These are phyloP conservation scores for Astrocystis sublimbata DNA, from an alignment of 495 filamentous ascomycete species.

Conservation along the genomic window DNA sequence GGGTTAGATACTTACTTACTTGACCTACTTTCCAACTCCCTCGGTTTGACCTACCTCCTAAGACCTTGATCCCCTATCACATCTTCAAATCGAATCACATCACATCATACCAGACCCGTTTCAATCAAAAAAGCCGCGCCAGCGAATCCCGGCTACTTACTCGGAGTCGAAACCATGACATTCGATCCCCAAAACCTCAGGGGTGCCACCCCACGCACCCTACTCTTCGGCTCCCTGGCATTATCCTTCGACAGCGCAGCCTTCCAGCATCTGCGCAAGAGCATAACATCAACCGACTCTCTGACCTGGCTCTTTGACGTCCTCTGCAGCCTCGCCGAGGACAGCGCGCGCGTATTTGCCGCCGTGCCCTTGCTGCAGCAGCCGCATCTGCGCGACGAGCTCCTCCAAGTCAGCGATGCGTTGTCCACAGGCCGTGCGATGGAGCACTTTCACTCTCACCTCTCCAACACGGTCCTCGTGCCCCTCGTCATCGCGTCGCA, in stretches of 20 bases:
- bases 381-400: not conserved
- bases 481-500: not conserved
- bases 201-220: constrained; percentile 20
- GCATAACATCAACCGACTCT: constrained; percentile 17
- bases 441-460: not conserved
- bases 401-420: not conserved
- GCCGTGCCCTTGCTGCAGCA: not conserved
- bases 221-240: constrained; percentile 37
- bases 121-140: no score
- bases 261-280: constrained; percentile 24
- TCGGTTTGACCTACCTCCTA: no score
- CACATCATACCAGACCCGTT: no score
- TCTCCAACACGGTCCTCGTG: not conserved
- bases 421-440: not conserved
- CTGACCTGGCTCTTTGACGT: not conserved
- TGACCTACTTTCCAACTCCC: no score
- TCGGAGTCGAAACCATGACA: no score
- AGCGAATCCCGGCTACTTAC: no score
- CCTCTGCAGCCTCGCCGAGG: not conserved
- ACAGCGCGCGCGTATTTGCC: not conserved
- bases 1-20: no score
- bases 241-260: constrained; percentile 32
- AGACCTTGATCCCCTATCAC: no score
- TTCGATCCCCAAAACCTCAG: no score
- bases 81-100: no score